A percentile compares a stretch with the other conserved stretches of the same genome.
Conservation (phyloP, 305 asterid species). For the Solanum aculeatissimum region DNA sequence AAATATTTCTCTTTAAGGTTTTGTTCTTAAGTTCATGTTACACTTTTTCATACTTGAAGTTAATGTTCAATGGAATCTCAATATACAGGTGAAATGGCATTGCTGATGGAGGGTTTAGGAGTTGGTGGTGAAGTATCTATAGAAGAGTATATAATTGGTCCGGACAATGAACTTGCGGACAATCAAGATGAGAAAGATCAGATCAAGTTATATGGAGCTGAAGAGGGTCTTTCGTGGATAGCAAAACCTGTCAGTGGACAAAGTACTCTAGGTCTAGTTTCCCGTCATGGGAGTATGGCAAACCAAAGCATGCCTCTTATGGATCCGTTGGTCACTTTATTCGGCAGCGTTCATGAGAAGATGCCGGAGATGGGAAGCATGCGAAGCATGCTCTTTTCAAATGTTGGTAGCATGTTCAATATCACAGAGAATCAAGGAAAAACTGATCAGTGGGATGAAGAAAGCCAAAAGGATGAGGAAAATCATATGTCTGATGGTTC, state of each 20-base stretch:
- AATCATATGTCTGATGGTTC: slow-evolving; percentile 27
- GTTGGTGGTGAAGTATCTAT: slow-evolving; percentile 74
- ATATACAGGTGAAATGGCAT: slow-evolving; percentile 84
- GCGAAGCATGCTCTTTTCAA: slow-evolving; percentile 68
- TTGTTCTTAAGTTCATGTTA: neutral
- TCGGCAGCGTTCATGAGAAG: slow-evolving; percentile 82
- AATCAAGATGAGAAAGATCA: slow-evolving; percentile 29
- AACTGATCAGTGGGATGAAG: slow-evolving; percentile 71
- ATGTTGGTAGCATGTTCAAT: slow-evolving; percentile 76
- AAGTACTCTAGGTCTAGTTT: slow-evolving; percentile 49
- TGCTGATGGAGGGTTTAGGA: slow-evolving; percentile 66
- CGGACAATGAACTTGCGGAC: slow-evolving; percentile 50
- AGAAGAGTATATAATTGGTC: slow-evolving; percentile 73
- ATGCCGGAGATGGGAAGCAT: slow-evolving; percentile 66
- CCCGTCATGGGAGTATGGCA: slow-evolving; percentile 73
- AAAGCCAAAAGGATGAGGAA: slow-evolving; percentile 36
- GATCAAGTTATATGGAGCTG: slow-evolving; percentile 79
- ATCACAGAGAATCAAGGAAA: slow-evolving; percentile 29
- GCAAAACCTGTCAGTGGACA: slow-evolving; percentile 77
- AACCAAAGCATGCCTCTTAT: slow-evolving; percentile 31
- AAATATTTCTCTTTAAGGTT: neutral
- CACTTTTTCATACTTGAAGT: neutral
- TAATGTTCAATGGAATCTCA: neutral
- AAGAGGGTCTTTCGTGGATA: slow-evolving; percentile 86
- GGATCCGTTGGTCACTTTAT: slow-evolving; percentile 86